Conservation (phyloP, 116 monocot species). For the Posidonia oceanica region DNA sequence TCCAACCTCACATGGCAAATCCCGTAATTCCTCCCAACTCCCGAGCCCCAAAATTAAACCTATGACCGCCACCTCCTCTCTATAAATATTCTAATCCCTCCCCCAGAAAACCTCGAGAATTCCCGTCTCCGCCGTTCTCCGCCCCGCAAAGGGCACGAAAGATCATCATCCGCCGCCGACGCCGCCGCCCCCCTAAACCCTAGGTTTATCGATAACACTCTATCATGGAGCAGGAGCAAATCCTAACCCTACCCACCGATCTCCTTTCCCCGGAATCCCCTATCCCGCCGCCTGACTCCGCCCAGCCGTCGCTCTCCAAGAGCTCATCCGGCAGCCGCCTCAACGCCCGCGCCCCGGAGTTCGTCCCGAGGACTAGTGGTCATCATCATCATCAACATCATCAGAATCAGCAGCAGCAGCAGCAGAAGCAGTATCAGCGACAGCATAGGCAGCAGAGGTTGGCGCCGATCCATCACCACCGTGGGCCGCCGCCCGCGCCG, state of each 20-base stretch:
- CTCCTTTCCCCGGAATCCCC: neutral
- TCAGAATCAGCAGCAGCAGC: neutral
- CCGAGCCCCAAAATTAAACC: too few relatives aligned
- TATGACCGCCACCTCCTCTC: neutral
- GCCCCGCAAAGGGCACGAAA: neutral
- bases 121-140: neutral
- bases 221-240: neutral
- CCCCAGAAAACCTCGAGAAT: neutral
- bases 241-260: neutral
- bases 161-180: neutral
- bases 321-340: slow-evolving; percentile 34
- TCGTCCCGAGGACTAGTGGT: slow-evolving; percentile 20
- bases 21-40: too few relatives aligned
- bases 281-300: too few relatives aligned
- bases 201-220: too few relatives aligned
- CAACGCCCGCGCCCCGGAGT: slow-evolving; percentile 53
- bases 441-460: slow-evolving; percentile 9
- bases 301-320: slow-evolving; percentile 18
- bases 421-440: neutral
- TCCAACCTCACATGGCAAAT: too few relatives aligned
- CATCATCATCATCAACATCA: too few relatives aligned
- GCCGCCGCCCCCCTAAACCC: neutral
- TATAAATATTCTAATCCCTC: neutral
- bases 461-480: slow-evolving; percentile 20
- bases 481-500: slow-evolving; percentile 7